These are phyloP conservation scores for Evernia prunastri DNA, from an alignment of 495 filamentous ascomycete genomes.

Conservation along the genomic window DNA sequence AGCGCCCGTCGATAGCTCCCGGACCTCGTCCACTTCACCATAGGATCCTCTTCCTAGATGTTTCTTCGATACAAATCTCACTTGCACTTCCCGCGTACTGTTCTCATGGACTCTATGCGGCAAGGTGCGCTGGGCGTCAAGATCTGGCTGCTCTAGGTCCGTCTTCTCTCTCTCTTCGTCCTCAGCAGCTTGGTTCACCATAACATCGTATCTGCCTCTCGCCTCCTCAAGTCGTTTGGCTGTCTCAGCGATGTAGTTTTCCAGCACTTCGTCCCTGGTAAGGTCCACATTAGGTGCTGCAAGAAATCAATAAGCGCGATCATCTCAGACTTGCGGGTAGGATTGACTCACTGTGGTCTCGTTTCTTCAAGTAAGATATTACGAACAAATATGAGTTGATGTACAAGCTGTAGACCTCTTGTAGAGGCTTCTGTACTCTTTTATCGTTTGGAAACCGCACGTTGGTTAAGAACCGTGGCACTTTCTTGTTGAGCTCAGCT, in stretches of 20 bases:
- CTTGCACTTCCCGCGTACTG: background rate
- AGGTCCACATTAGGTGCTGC: background rate
- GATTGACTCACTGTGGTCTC: no score
- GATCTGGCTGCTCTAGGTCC: background rate
- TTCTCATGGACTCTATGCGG: background rate
- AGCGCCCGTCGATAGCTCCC: constrained; percentile 3
- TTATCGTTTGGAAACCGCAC: background rate
- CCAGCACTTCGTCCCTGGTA: background rate
- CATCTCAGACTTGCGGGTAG: background rate
- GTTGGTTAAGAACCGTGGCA: background rate
- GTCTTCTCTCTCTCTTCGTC: background rate
- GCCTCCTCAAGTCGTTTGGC: constrained; percentile 2
- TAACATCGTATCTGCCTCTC: background rate
- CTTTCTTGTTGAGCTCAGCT: background rate
- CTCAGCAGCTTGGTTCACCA: background rate
- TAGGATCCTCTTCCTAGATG: constrained; percentile 6
- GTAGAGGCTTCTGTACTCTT: background rate
- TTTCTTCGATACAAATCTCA: background rate
- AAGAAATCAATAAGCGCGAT: background rate
- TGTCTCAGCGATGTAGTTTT: background rate
- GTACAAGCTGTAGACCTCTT: background rate
- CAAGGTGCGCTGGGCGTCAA: background rate
- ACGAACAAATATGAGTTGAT: background rate
- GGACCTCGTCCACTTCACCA: constrained; percentile 15
- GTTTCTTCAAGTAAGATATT: background rate